A percentile compares a stretch with the other conserved stretches of the same genome.
Conservation (phyloP, 1,139 yeast species). For the Hemisphaericaspora xylanilytica region DNA sequence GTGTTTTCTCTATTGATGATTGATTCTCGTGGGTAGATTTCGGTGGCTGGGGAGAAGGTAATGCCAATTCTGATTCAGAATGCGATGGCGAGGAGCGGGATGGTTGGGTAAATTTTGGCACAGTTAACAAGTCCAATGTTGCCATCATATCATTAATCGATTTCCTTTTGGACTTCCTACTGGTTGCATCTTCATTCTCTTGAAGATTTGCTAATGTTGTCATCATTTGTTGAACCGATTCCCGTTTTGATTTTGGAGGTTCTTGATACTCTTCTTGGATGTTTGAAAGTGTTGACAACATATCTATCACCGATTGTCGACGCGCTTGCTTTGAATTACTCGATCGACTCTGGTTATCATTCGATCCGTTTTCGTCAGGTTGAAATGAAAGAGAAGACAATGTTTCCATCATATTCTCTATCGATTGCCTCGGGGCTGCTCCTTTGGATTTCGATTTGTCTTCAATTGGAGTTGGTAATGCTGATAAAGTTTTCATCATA, state of each 20-base stretch:
- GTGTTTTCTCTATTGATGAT: constrained; percentile 3
- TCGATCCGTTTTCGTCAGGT: constrained; percentile 3
- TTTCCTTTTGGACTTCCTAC: constrained; percentile 16
- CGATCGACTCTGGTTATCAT: constrained; percentile 1
- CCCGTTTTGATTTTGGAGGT: too few species aligned
- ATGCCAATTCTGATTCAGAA: neutral
- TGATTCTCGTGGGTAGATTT: too few species aligned
- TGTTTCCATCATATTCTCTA: too few species aligned
- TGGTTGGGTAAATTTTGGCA: constrained; percentile 1
- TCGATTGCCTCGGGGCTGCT: too few species aligned
- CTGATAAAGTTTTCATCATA: constrained; percentile 18
- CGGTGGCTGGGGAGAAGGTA: too few species aligned
- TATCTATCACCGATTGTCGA: constrained; percentile 22
- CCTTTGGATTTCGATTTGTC: too few species aligned
- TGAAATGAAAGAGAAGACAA: constrained; percentile 10
- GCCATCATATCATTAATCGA: constrained; percentile 26
- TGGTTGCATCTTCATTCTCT: neutral
- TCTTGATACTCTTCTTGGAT: too few species aligned
- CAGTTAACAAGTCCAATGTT: neutral
- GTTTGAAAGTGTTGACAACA: too few species aligned
- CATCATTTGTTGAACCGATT: too few species aligned
- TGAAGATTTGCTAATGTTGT: constrained; percentile 13
- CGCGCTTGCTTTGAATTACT: constrained; percentile 10
- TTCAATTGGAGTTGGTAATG: too few species aligned
- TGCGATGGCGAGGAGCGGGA: neutral